Conservation (phyloP, 148 eudicot species). For the Diospyros lotus region DNA sequence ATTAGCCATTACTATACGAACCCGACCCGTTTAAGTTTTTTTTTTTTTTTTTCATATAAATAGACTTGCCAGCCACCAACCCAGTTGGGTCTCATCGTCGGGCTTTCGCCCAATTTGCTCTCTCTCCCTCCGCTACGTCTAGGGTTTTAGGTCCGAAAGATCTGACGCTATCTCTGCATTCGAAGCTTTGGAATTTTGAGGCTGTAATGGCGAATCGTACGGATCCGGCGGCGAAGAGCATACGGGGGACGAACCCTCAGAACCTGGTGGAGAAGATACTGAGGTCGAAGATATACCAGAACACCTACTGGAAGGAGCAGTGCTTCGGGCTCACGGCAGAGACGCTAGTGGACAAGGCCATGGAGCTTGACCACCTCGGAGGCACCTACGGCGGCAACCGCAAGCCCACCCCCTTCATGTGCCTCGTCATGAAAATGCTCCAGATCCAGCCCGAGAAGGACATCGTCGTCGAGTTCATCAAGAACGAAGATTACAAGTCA, state of each 20-base stretch:
- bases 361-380: slow-evolving; percentile 96
- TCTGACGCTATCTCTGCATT: too few relatives aligned
- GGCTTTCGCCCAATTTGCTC: neutral
- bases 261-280: slow-evolving; percentile 90
- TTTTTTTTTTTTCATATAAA: too few relatives aligned
- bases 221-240: slow-evolving; percentile 85
- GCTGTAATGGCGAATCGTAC: slow-evolving; percentile 93
- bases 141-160: neutral
- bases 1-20: too few relatives aligned
- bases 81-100: neutral
- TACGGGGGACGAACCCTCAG: slow-evolving; percentile 92
- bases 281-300: slow-evolving; percentile 76
- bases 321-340: slow-evolving; percentile 97
- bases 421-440: slow-evolving; percentile 95
- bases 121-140: neutral
- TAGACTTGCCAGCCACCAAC: neutral
- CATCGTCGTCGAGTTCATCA: slow-evolving; percentile 87
- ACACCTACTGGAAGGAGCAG: slow-evolving; percentile 95
- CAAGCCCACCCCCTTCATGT: slow-evolving; percentile 85
- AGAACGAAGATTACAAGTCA: slow-evolving; percentile 57
- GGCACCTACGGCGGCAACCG: slow-evolving; percentile 91
- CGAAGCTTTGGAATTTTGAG: slow-evolving; percentile 7
- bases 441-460: slow-evolving; percentile 72
- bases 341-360: slow-evolving; percentile 97
- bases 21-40: too few relatives aligned